Conservation (phyloP, 495 filamentous ascomycete genomes). For the Tuber brumale region DNA sequence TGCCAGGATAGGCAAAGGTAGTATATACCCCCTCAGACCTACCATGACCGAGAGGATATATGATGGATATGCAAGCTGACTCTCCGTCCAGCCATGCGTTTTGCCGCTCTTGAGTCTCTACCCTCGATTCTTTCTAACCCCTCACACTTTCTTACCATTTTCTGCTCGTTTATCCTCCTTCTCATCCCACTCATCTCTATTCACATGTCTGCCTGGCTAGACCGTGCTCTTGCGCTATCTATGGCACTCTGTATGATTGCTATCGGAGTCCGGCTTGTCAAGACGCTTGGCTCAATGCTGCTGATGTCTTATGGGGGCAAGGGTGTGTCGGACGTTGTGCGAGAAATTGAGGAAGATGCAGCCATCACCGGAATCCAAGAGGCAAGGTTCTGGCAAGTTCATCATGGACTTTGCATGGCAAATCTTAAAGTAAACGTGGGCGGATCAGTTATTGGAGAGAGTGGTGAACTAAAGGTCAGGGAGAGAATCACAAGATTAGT, state of each 20-base stretch:
- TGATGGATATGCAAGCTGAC: background rate
- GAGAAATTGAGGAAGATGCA: conserved; percentile 74
- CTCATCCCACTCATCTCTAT: conserved; percentile 75
- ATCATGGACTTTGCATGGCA: conserved; percentile 93
- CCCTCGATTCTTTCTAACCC: conserved; percentile 82
- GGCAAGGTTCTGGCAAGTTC: conserved; percentile 95
- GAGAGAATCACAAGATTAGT: conserved; percentile 70
- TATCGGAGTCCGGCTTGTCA: conserved; percentile 73
- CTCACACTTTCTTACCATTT: conserved; percentile 85
- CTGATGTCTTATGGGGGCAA: conserved; percentile 75
- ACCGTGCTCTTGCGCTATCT: conserved; percentile 68
- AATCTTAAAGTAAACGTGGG: conserved; percentile 73
- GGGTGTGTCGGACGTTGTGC: conserved; percentile 67
- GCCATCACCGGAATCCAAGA: conserved; percentile 72
- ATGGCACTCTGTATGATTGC: conserved; percentile 81
- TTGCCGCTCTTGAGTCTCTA: conserved; percentile 74
- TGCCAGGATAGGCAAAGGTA: conserved; percentile 77
- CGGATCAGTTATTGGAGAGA: conserved; percentile 52
- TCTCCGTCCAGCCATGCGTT: conserved; percentile 51
- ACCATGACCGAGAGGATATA: background rate
- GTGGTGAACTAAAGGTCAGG: conserved; percentile 60
- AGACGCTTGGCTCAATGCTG: conserved; percentile 82
- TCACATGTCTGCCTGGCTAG: conserved; percentile 67
- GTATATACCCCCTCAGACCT: background rate
- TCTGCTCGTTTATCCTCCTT: conserved; percentile 71